Conservation (phyloP, 305 asterid species). For the Salvia sclarea region DNA sequence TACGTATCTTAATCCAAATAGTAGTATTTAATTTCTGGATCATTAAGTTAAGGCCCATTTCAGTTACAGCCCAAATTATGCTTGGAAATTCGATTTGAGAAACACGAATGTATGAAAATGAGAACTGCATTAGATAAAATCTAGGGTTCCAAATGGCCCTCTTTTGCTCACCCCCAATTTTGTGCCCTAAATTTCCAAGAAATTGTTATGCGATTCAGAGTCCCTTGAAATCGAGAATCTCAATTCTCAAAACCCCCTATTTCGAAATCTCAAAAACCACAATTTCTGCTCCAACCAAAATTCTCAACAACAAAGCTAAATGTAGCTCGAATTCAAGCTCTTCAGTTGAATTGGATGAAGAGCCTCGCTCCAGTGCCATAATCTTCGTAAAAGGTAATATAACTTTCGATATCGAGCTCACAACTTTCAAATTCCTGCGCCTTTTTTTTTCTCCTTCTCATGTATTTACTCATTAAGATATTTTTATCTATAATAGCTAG, state of each 20-base stretch:
- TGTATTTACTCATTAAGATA: not conserved
- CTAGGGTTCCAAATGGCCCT: conserved; percentile 47
- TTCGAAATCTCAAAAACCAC: conserved; percentile 25
- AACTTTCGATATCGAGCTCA: not conserved
- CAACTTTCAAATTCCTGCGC: not conserved
- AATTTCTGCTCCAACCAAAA: conserved; percentile 25
- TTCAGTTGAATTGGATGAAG: conserved; percentile 31
- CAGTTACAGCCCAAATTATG: conserved; percentile 27
- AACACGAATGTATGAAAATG: not conserved
- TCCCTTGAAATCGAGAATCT: conserved; percentile 22
- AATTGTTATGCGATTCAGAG: conserved; percentile 25
- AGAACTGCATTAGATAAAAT: conserved; percentile 9
- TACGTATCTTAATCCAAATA: not conserved
- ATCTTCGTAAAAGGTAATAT: conserved; percentile 54
- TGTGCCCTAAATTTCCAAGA: conserved; percentile 27
- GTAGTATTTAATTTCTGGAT: not conserved
- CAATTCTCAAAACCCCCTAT: conserved; percentile 1
- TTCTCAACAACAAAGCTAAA: conserved; percentile 8
- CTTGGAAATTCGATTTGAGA: not conserved
- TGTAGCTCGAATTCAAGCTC: conserved; percentile 38
- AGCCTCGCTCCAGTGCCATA: conserved; percentile 31
- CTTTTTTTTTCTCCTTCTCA: too few relatives aligned
- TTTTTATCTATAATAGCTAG: not conserved
- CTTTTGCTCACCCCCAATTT: conserved; percentile 34
- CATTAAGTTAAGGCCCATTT: not conserved